Percentiles rank a stretch among this genome's conserved stretches.
phyloP scores from a whole-genome alignment of 192 early-diverging fungal genomes.

The Mortierella claussenii region DNA sequence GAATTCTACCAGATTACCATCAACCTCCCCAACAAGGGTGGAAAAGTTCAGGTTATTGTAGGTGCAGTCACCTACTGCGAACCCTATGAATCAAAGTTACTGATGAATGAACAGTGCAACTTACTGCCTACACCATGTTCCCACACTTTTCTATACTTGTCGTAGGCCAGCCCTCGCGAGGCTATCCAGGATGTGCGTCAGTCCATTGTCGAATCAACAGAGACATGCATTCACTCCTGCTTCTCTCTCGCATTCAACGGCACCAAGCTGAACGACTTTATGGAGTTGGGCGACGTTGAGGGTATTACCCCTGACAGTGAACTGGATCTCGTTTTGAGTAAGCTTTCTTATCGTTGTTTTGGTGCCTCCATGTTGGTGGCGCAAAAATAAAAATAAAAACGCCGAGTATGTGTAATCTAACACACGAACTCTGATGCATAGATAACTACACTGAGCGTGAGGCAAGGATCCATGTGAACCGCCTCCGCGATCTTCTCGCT shows the following conservation, averaged over 20 bases:
- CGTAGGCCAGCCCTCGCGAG: constrained; percentile 74
- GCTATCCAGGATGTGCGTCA: constrained; percentile 90
- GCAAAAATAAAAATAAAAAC: background rate
- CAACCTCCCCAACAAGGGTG: constrained; percentile 57
- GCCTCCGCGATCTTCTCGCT: constrained; percentile 86
- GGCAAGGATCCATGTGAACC: constrained; percentile 87
- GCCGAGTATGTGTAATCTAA: background rate
- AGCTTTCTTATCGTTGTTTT: too few species aligned
- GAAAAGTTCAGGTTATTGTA: constrained; percentile 62
- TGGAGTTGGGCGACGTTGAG: constrained; percentile 77
- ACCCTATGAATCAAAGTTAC: too few species aligned
- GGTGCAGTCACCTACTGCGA: constrained; percentile 22
- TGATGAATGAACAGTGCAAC: too few species aligned
- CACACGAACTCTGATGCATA: constrained; percentile 23
- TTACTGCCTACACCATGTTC: too few species aligned
- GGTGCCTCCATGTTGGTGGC: too few species aligned
- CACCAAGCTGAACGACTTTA: constrained; percentile 77
- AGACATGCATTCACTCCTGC: constrained; percentile 89
- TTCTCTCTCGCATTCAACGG: constrained; percentile 86
- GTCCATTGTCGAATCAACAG: constrained; percentile 86
- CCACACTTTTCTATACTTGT: background rate
- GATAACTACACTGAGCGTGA: constrained; percentile 94
- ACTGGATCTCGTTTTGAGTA: constrained; percentile 76
- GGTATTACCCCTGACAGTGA: constrained; percentile 72
- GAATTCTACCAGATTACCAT: constrained; percentile 66